Evolutionary conservation across 148 eudicot genomes (phyloP), one percentile per base, ranked within the genome.

Genomic region (Spergularia bocconei): DNA sequence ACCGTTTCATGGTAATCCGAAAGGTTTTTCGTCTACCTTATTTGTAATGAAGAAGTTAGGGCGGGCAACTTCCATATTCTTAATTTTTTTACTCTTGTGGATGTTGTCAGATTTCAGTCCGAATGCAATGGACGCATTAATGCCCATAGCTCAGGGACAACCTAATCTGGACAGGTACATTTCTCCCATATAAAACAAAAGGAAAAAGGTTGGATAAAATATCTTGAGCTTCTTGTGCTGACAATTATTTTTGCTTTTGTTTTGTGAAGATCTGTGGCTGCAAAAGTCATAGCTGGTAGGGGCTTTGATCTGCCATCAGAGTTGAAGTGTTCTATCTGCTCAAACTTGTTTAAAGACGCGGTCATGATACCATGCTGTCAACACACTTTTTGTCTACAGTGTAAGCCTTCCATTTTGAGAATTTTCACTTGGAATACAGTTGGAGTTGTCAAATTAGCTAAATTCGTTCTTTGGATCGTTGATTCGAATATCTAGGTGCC

Each of bases 361-460:
- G 91, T 91, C 79, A 87, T 91, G 93, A 91, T 91, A 78, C 96
- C 96, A 51, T 91, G 96, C 69, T 91, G 96, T 67, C 96, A 91
- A 79, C 86, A 86, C 71, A 91, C 91, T 77, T 91, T 91, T 77
- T 91, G 96, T 78, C 84, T 81, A 55, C 85, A 82, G 69, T 91
- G 93, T 91, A 82, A 83, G 96, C 78, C 65, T 20, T 55, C 13
- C 23, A 38, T 63, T 25, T 55, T 21, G 23, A 20, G 17, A 59
- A 59, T 60, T 4, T 71, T 16, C 59, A 16, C 12, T 64, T 20
- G 29, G 54, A 13, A 19, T 67, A 41, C 20, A 5, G 33, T 19
- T 67, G 77, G 69, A 13, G 55, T 52, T 53, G 17, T 60, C 19
- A 4, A 33, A 47, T 11, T 33, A 67, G 55, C 23, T 23, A 17